Percentiles rank a stretch among this genome's conserved stretches.
Conservation (phyloP, 129 eudicot species). For the Centaurea solstitialis region DNA sequence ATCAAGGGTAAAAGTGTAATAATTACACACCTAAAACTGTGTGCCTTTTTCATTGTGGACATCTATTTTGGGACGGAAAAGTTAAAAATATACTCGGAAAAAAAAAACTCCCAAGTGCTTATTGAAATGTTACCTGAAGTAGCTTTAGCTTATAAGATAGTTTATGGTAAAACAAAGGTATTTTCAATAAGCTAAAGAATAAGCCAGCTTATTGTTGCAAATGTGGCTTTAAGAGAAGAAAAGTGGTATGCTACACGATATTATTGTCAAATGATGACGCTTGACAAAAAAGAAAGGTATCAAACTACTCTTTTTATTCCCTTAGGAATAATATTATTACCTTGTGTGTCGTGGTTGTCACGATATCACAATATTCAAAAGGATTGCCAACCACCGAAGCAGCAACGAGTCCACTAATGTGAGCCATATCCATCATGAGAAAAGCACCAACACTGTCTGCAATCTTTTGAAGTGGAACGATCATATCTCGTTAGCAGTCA, state of each 20-base stretch:
- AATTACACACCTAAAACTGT: background rate
- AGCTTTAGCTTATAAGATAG: background rate
- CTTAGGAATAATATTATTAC: constrained; percentile 24
- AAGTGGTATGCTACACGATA: background rate
- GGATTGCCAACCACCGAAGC: constrained; percentile 92
- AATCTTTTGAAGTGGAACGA: constrained; percentile 42
- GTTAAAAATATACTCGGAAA: background rate
- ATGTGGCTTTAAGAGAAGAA: background rate
- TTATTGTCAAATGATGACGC: background rate
- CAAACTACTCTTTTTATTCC: background rate
- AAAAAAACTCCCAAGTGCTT: background rate
- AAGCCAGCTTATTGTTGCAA: background rate
- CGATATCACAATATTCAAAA: constrained; percentile 94
- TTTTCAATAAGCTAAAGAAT: background rate
- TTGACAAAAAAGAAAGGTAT: background rate
- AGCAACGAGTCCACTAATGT: constrained; percentile 98
- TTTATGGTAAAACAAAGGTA: background rate
- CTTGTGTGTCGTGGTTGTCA: constrained; percentile 98
- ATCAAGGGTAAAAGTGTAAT: background rate
- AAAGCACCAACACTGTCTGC: constrained; percentile 97
- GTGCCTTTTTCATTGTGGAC: background rate
- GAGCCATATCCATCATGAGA: constrained; percentile 99
- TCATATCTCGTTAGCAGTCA: constrained; percentile 18
- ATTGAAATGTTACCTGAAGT: background rate
- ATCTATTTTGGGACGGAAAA: background rate